Conservation (phyloP, 768 basidiomycete species). For the Lentinula guzmanii region DNA sequence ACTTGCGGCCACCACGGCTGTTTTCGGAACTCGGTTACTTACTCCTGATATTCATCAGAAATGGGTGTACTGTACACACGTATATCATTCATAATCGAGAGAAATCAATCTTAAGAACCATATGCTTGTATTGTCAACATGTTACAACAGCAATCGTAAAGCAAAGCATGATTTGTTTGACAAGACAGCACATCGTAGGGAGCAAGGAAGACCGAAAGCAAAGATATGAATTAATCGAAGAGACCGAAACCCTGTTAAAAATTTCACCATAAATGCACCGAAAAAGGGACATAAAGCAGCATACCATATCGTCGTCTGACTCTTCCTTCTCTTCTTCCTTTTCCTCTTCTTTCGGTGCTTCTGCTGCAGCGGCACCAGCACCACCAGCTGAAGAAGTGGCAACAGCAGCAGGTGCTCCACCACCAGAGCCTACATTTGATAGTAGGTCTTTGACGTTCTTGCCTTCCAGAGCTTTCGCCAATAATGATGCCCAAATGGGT, state of each 20-base stretch:
- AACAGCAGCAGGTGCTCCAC: conserved; percentile 72
- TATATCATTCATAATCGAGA: too few relatives aligned
- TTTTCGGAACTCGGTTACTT: too few relatives aligned
- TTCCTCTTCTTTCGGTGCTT: conserved; percentile 73
- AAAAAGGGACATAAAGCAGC: conserved; percentile 16
- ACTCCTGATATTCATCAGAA: too few relatives aligned
- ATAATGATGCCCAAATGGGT: conserved; percentile 95
- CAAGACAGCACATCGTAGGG: neutral
- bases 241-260: conserved; percentile 82
- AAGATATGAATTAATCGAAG: conserved; percentile 65
- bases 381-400: conserved; percentile 50
- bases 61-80: too few relatives aligned
- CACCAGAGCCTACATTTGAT: conserved; percentile 91
- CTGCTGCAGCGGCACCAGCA: conserved; percentile 61
- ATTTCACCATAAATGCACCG: neutral
- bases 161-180: neutral
- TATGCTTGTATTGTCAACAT: neutral
- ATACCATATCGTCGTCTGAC: conserved; percentile 85
- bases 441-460: conserved; percentile 96
- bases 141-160: neutral
- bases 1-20: too few relatives aligned
- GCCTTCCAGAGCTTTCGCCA: conserved; percentile 96
- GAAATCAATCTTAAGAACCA: neutral
- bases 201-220: neutral
- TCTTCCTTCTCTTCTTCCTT: conserved; percentile 88